Percentiles rank a stretch among this genome's conserved stretches.
These are phyloP conservation scores for Bretschneidera sinensis DNA, from an alignment of 345 rosid species.

Conservation along the genomic window DNA sequence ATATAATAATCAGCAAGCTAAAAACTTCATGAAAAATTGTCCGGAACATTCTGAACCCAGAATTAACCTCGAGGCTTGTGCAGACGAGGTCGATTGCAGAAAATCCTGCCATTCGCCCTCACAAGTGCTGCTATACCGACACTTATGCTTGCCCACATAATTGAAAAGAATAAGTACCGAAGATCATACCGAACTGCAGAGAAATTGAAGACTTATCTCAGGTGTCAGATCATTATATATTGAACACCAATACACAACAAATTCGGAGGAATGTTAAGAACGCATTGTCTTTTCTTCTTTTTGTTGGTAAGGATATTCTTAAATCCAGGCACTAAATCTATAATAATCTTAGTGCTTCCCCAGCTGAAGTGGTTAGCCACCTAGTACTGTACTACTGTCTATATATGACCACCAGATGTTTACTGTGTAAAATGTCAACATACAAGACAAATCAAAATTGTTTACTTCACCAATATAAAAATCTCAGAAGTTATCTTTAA, in stretches of 20 bases:
- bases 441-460: too few species aligned
- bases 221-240: background rate
- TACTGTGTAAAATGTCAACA: too few species aligned
- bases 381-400: too few species aligned
- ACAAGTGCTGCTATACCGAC: conserved; percentile 52
- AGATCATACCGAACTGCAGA: conserved; percentile 59
- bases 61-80: conserved; percentile 65
- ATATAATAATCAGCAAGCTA: conserved; percentile 7
- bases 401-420: too few species aligned
- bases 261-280: too few species aligned
- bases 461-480: too few species aligned
- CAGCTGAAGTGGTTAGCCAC: too few species aligned
- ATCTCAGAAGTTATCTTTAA: too few species aligned
- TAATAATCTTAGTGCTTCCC: too few species aligned
- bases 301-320: too few species aligned
- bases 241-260: background rate
- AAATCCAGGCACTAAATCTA: too few species aligned
- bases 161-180: conserved; percentile 55
- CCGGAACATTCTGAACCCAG: background rate
- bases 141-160: conserved; percentile 63
- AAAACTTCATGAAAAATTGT: background rate
- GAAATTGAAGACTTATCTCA: background rate
- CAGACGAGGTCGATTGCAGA: conserved; percentile 93
- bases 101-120: conserved; percentile 78
- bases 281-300: too few species aligned